Evolutionary conservation across 2,329 filamentous ascomycete genomes (phyloP).

Genomic region (Teratosphaeria destructans): DNA sequence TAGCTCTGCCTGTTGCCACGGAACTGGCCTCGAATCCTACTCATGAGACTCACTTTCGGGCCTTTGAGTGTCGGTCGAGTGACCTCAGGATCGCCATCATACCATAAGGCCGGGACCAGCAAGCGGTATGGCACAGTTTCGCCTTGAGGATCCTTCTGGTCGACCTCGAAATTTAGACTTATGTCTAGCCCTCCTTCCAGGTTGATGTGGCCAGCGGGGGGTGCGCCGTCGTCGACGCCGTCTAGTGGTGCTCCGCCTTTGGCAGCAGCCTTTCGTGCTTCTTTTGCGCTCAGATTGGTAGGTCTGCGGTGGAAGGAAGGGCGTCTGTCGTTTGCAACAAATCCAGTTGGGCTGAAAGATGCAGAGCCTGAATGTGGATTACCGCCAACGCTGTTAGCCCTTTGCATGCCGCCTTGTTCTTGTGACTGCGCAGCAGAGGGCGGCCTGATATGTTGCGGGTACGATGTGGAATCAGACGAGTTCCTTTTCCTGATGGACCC

Average conservation of each 20-base stretch:
- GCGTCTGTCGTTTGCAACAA: not conserved
- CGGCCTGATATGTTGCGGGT: slow-evolving; percentile 8
- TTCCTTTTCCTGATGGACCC: slow-evolving; percentile 18
- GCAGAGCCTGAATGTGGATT: not conserved
- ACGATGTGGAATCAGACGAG: not conserved
- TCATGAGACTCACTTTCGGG: not conserved
- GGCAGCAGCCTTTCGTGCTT: slow-evolving; percentile 25
- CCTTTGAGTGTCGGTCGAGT: slow-evolving; percentile 11
- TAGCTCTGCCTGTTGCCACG: slow-evolving; percentile 5
- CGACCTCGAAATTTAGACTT: slow-evolving; percentile 80
- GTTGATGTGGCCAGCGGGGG: slow-evolving; percentile 51
- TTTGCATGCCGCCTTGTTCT: slow-evolving; percentile 5
- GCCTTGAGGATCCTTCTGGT: slow-evolving; percentile 71
- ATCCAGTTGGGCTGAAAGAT: not conserved
- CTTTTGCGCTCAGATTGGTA: slow-evolving; percentile 32
- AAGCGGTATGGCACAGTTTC: slow-evolving; percentile 81
- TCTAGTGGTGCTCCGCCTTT: slow-evolving; percentile 37
- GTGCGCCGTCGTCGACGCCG: slow-evolving; percentile 36
- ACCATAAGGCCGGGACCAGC: slow-evolving; percentile 65
- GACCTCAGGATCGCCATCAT: slow-evolving; percentile 22
- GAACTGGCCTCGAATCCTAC: slow-evolving; percentile 5
- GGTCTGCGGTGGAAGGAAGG: slow-evolving; percentile 34
- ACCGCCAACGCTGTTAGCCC: slow-evolving; percentile 16
- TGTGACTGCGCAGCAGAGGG: slow-evolving; percentile 9
- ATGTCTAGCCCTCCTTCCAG: slow-evolving; percentile 79